Evolutionary conservation across 805 yeast species (phyloP).

Genomic region (Metschnikowia hibisci): DNA sequence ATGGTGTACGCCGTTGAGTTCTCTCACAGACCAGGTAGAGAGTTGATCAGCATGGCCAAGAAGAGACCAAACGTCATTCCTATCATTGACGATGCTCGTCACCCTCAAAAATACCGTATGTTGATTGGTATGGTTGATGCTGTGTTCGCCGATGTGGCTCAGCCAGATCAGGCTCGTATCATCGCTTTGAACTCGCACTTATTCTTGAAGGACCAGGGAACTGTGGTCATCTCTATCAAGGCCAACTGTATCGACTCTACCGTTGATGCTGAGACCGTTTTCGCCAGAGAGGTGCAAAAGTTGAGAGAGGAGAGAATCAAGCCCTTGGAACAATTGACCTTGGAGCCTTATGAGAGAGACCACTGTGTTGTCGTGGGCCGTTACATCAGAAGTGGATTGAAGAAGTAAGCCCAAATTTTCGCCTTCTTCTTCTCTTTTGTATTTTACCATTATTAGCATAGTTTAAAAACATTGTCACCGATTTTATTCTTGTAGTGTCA

Average conservation of each 20-base stretch:
- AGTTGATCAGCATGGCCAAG: slow-evolving; percentile 98
- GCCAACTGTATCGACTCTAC: slow-evolving; percentile 99
- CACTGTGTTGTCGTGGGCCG: slow-evolving; percentile 98
- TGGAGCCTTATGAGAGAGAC: slow-evolving; percentile 99
- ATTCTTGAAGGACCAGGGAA: slow-evolving; percentile 98
- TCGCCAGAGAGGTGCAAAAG: slow-evolving; percentile 98
- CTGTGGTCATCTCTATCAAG: slow-evolving; percentile 97
- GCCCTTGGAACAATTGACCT: slow-evolving; percentile 96
- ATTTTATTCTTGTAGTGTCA: not conserved
- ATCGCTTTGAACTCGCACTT: slow-evolving; percentile 97
- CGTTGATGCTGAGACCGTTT: slow-evolving; percentile 98
- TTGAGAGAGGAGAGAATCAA: slow-evolving; percentile 98
- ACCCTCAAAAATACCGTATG: slow-evolving; percentile 99
- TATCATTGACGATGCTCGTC: slow-evolving; percentile 99
- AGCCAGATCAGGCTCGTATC: slow-evolving; percentile 99
- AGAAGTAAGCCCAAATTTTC: slow-evolving; percentile 30
- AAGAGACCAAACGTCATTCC: slow-evolving; percentile 99
- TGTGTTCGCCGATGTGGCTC: slow-evolving; percentile 99
- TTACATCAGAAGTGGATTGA: slow-evolving; percentile 86
- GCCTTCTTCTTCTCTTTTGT: slow-evolving; percentile 12
- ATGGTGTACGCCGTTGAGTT: slow-evolving; percentile 98
- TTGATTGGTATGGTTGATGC: slow-evolving; percentile 97
- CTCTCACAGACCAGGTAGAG: slow-evolving; percentile 99
- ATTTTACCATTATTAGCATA: slow-evolving; percentile 17
- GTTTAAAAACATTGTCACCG: slow-evolving; percentile 9